Percentiles rank a stretch among this genome's conserved stretches.
Evolutionary conservation across 1,284 basidiomycete genomes (phyloP).

Genomic region (Peniophora sp.): DNA sequence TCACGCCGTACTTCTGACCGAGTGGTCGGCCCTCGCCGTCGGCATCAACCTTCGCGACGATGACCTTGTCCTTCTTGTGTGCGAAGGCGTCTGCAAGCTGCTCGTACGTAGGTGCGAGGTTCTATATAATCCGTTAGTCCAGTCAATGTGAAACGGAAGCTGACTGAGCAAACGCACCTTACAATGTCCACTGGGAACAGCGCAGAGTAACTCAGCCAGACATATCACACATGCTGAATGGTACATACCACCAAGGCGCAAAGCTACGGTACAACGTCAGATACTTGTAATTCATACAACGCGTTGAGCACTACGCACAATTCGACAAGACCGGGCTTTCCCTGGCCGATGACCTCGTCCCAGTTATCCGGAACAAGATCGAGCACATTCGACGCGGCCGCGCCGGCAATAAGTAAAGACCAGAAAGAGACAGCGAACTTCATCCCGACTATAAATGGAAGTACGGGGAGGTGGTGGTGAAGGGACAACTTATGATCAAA

Average conservation of each 20-base stretch:
- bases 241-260: constrained; percentile 75
- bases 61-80: constrained; percentile 71
- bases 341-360: constrained; percentile 65
- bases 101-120: constrained; percentile 83
- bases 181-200: constrained; percentile 64
- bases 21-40: constrained; percentile 76
- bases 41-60: constrained; percentile 91
- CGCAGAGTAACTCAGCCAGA: neutral
- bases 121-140: constrained; percentile 32
- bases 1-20: constrained; percentile 70
- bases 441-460: constrained; percentile 34
- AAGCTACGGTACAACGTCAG: constrained; percentile 40
- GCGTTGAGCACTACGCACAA: constrained; percentile 53
- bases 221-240: neutral
- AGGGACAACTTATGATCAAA: too few relatives aligned
- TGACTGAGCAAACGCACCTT: constrained; percentile 39
- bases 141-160: neutral
- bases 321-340: constrained; percentile 80
- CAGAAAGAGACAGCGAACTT: constrained; percentile 52
- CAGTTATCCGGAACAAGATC: constrained; percentile 76
- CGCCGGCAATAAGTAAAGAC: constrained; percentile 43
- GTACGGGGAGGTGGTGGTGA: neutral
- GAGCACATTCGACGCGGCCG: constrained; percentile 71
- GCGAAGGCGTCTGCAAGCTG: constrained; percentile 83
- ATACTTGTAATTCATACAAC: neutral